A percentile compares a stretch with the other conserved stretches of the same genome.
Conservation (phyloP, 2,329 filamentous ascomycete species). For the Onygenales sp. region DNA sequence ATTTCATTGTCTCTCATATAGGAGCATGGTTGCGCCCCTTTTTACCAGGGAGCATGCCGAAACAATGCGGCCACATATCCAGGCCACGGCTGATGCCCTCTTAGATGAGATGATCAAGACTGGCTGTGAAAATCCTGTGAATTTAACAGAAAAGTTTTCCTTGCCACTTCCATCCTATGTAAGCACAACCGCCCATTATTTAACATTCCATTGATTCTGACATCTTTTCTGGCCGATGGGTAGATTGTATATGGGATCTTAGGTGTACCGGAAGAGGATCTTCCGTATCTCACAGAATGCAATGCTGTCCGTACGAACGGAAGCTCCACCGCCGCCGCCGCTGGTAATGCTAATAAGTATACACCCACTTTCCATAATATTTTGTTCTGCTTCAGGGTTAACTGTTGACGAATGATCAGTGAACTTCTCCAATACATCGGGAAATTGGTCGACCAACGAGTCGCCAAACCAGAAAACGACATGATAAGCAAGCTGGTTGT, state of each 20-base stretch:
- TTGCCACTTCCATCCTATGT: conserved; percentile 41
- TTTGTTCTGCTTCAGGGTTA: neutral
- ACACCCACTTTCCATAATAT: neutral
- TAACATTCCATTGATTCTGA: neutral
- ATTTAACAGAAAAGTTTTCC: conserved; percentile 40
- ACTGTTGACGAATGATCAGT: conserved; percentile 13
- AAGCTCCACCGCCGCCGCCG: conserved; percentile 39
- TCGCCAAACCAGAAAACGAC: conserved; percentile 34
- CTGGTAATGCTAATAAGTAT: conserved; percentile 36
- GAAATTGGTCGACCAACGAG: conserved; percentile 33
- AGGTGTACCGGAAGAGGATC: conserved; percentile 39
- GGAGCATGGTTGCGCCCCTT: conserved; percentile 38
- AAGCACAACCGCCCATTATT: conserved; percentile 6
- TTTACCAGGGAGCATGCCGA: conserved; percentile 34
- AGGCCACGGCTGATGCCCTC: conserved; percentile 36
- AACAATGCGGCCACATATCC: conserved; percentile 36
- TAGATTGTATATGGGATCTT: conserved; percentile 44
- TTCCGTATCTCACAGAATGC: conserved; percentile 39
- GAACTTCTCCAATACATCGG: conserved; percentile 39
- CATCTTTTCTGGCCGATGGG: neutral
- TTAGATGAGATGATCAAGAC: conserved; percentile 32
- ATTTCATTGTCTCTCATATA: conserved; percentile 9
- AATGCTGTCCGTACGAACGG: conserved; percentile 40
- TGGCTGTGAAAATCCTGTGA: conserved; percentile 31
- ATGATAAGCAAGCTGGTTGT: conserved; percentile 35